Evolutionary conservation across 2,329 filamentous ascomycete genomes (phyloP).

Genomic region (Lomentospora prolificans): DNA sequence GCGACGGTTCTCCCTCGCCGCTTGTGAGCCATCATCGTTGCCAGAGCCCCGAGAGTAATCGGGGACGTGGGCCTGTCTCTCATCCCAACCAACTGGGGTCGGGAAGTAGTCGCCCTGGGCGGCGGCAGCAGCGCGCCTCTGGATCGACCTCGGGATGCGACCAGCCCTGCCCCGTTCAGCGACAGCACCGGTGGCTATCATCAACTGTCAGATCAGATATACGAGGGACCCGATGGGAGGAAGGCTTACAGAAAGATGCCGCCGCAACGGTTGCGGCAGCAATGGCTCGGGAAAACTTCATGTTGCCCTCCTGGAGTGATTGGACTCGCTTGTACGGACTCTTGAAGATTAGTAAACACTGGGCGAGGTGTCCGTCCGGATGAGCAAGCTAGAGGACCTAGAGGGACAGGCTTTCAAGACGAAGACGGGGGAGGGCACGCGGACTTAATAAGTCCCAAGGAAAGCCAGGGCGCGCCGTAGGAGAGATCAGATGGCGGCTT

Average conservation of each 20-base stretch:
- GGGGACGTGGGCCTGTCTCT: neutral
- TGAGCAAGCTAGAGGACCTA: neutral
- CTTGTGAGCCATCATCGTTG: neutral
- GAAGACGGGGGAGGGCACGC: neutral
- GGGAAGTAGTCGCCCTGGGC: neutral
- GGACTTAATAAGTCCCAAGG: neutral
- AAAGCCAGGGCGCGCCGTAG: neutral
- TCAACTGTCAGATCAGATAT: no score
- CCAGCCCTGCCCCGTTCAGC: neutral
- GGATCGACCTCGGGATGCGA: neutral
- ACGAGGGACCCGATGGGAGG: no score
- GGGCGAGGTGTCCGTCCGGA: neutral
- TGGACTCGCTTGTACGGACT: neutral
- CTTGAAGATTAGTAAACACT: conserved; percentile 1
- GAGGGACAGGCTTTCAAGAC: neutral
- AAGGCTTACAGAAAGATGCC: conserved; percentile 6
- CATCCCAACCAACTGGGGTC: neutral
- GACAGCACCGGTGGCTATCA: neutral
- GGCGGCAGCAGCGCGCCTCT: neutral
- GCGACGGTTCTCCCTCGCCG: neutral
- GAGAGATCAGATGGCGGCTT: neutral
- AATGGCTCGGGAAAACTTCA: conserved; percentile 1
- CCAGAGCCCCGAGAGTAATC: neutral
- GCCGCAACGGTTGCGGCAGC: conserved; percentile 6
- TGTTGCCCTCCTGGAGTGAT: conserved; percentile 1